Evolutionary conservation across 768 basidiomycete species (phyloP).

Genomic region (Nidularia pulvinata): DNA sequence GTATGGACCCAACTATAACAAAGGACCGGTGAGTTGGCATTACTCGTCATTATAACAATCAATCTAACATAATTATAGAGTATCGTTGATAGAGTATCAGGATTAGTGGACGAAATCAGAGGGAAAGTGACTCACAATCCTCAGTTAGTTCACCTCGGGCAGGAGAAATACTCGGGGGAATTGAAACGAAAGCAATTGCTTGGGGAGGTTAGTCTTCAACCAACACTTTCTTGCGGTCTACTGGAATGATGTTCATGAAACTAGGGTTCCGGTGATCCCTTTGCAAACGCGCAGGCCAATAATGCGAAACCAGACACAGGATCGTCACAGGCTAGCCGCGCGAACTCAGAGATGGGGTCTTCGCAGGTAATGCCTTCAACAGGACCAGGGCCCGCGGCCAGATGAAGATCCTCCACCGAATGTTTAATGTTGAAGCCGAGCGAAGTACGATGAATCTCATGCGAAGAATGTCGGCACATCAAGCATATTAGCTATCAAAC

Average conservation of each 20-base stretch:
- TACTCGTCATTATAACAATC: neutral
- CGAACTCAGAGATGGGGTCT: too few relatives aligned
- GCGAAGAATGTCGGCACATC: too few relatives aligned
- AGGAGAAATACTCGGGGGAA: slow-evolving; percentile 26
- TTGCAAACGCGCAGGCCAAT: neutral
- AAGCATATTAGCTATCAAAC: too few relatives aligned
- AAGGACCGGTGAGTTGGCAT: slow-evolving; percentile 19
- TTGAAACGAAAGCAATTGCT: slow-evolving; percentile 24
- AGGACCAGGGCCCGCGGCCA: too few relatives aligned
- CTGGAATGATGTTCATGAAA: neutral
- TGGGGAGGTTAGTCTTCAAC: slow-evolving; percentile 11
- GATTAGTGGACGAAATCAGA: slow-evolving; percentile 27
- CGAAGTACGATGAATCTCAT: too few relatives aligned
- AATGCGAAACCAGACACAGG: too few relatives aligned
- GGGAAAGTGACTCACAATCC: slow-evolving; percentile 29
- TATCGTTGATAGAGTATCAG: slow-evolving; percentile 26
- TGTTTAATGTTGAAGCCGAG: too few relatives aligned
- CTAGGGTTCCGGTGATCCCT: neutral
- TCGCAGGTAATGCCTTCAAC: too few relatives aligned
- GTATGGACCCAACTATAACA: slow-evolving; percentile 29
- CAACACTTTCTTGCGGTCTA: neutral
- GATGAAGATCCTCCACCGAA: too few relatives aligned
- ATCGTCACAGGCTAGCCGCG: too few relatives aligned
- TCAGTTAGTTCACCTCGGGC: slow-evolving; percentile 16
- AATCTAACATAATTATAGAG: slow-evolving; percentile 11